A percentile compares a stretch with the other conserved stretches of the same genome.
Evolutionary conservation across 805 yeast species (phyloP).

Genomic region (Candida caryicola): DNA sequence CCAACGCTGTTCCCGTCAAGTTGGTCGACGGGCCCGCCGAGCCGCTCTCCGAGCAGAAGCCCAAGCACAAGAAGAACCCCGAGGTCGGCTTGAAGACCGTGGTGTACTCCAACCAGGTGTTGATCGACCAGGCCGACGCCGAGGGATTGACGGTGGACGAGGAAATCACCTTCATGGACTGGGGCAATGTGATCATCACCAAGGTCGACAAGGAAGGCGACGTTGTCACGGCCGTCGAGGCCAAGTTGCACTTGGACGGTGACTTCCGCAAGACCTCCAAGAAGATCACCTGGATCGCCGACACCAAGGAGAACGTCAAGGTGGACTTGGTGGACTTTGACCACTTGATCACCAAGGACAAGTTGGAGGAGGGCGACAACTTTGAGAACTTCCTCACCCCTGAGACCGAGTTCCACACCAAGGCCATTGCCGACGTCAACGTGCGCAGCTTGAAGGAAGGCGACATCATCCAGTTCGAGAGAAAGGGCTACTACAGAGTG

Average conservation of each 20-base stretch:
- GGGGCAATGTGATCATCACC: slow-evolving; percentile 29
- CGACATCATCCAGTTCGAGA: slow-evolving; percentile 27
- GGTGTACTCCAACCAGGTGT: slow-evolving; percentile 17
- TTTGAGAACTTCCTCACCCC: slow-evolving; percentile 29
- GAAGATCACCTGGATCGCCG: slow-evolving; percentile 32
- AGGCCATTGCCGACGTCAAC: slow-evolving; percentile 26
- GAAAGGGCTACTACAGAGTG: slow-evolving; percentile 31
- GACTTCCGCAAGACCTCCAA: slow-evolving; percentile 32
- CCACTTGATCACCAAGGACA: slow-evolving; percentile 34
- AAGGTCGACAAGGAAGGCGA: slow-evolving; percentile 24
- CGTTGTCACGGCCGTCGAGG: slow-evolving; percentile 23
- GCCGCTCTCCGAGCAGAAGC: slow-evolving; percentile 20
- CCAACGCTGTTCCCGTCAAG: slow-evolving; percentile 66
- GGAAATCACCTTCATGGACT: slow-evolving; percentile 32
- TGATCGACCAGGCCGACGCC: slow-evolving; percentile 29
- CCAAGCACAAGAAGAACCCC: slow-evolving; percentile 32
- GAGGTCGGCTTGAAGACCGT: slow-evolving; percentile 26
- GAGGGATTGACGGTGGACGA: slow-evolving; percentile 23
- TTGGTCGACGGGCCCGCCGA: slow-evolving; percentile 35
- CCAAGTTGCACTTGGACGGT: slow-evolving; percentile 30
- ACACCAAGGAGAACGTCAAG: slow-evolving; percentile 24
- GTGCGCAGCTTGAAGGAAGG: slow-evolving; percentile 23
- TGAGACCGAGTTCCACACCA: slow-evolving; percentile 23
- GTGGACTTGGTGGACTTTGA: slow-evolving; percentile 29
- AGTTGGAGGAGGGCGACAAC: slow-evolving; percentile 31